These are phyloP conservation scores for Lodderomyces jiufengensis DNA, from an alignment of 1,139 yeast species.

Conservation along the genomic window DNA sequence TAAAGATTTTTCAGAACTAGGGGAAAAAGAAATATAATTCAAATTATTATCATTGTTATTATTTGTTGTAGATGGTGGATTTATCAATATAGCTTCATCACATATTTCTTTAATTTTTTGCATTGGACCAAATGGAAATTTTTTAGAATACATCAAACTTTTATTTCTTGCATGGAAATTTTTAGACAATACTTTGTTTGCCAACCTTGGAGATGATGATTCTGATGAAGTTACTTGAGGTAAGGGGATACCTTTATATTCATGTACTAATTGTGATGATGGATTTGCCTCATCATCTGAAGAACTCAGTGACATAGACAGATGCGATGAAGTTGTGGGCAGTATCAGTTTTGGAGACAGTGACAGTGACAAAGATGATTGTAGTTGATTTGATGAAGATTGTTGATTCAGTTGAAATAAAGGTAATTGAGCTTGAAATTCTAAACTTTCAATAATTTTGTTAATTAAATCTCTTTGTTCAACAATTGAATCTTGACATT, in stretches of 20 bases:
- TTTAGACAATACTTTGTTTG: slow-evolving; percentile 23
- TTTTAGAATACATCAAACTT: slow-evolving; percentile 26
- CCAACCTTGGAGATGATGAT: slow-evolving; percentile 20
- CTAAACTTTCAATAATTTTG: slow-evolving; percentile 40
- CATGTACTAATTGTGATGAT: slow-evolving; percentile 21
- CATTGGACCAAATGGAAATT: slow-evolving; percentile 66
- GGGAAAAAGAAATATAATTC: slow-evolving; percentile 50
- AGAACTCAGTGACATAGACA: slow-evolving; percentile 10
- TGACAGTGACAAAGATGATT: slow-evolving; percentile 2
- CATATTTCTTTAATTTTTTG: slow-evolving; percentile 64
- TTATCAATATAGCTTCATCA: slow-evolving; percentile 71
- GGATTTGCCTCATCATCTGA: slow-evolving; percentile 15
- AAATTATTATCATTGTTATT: slow-evolving; percentile 7
- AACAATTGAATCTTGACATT: slow-evolving; percentile 68
- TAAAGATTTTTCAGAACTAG: slow-evolving; percentile 67
- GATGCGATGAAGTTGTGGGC: slow-evolving; percentile 12
- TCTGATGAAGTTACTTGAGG: slow-evolving; percentile 24
- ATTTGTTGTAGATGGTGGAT: slow-evolving; percentile 49
- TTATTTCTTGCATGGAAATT: slow-evolving; percentile 25
- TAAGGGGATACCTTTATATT: slow-evolving; percentile 61
- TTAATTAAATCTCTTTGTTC: slow-evolving; percentile 65
- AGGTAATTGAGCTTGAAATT: slow-evolving; percentile 17
- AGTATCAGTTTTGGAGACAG: slow-evolving; percentile 10
- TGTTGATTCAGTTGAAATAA: not conserved
- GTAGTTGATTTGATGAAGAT: slow-evolving; percentile 6